Conservation (phyloP, 352 stramenopile species). For the Phytophthora megakarya region DNA sequence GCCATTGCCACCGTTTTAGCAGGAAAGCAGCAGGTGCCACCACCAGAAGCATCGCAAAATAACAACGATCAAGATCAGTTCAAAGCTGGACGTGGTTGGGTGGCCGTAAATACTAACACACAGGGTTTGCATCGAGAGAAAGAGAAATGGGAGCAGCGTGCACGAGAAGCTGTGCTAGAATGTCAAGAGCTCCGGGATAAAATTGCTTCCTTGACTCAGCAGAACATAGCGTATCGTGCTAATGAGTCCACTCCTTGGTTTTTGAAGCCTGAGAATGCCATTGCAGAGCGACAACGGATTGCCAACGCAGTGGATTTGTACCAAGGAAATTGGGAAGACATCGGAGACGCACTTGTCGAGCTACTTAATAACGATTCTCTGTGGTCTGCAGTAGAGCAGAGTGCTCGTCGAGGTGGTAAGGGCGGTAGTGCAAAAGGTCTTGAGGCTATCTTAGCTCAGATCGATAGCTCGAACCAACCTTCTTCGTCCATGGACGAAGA, state of each 20-base stretch:
- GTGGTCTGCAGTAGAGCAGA: slow-evolving; percentile 59
- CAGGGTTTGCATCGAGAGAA: slow-evolving; percentile 52
- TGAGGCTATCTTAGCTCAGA: slow-evolving; percentile 47
- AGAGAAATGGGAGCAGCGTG: slow-evolving; percentile 70
- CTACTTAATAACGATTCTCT: slow-evolving; percentile 71
- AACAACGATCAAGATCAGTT: slow-evolving; percentile 15
- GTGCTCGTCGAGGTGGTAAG: slow-evolving; percentile 47
- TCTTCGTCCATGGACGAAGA: slow-evolving; percentile 16
- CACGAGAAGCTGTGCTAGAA: slow-evolving; percentile 48
- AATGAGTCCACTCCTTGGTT: slow-evolving; percentile 53
- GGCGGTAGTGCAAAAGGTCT: slow-evolving; percentile 44
- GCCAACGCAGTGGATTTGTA: slow-evolving; percentile 57
- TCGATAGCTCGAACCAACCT: slow-evolving; percentile 31
- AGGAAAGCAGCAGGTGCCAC: slow-evolving; percentile 16
- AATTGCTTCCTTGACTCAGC: slow-evolving; percentile 46
- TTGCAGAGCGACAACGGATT: slow-evolving; percentile 57
- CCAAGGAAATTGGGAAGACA: slow-evolving; percentile 60
- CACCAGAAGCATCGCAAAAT: slow-evolving; percentile 7
- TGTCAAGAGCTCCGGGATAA: slow-evolving; percentile 59
- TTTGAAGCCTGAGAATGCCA: slow-evolving; percentile 37
- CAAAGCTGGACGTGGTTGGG: slow-evolving; percentile 14
- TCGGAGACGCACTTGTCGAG: slow-evolving; percentile 57
- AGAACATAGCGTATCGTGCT: slow-evolving; percentile 37
- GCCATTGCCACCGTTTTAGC: slow-evolving; percentile 46
- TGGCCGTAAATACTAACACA: slow-evolving; percentile 14